Base-by-base conservation (phyloP, 306 rosid species). In the Datisca glomerata region DNA sequence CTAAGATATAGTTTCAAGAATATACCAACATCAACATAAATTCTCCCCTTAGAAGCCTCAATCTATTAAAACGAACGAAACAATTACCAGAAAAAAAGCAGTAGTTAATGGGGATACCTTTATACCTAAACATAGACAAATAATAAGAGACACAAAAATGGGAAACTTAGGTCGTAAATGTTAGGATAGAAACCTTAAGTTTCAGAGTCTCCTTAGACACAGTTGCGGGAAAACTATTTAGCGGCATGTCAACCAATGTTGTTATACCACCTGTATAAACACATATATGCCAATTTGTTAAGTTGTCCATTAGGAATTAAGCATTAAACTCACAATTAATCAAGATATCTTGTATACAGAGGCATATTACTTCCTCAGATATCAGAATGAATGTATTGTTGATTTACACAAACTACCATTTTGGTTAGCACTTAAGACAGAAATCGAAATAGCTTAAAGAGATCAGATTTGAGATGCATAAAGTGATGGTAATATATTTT, bases 231-330 rank as follows among this genome's bases (percentile, higher is more conserved):
- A 72, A 57, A 65, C 46, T 89, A 63, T 89, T 89, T 11, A 89
- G 76, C 63, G 97, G 97, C 97, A 89, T 89, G 63, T 89, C 97
- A 74, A 89, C 73, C 63, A 89, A 72, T 25, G 94, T 80, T 22
- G 97, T 89, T 41, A 89, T 64, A 13, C 97, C 97, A 41, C 97
- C 97, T 89, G 68, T 41, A 40, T 13, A 55, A 72, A 57, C 44
- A 55, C 2, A 64, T 23, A 28, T 43, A 50, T 4, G 16, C 24
- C 66, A 70, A 46, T 35, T 22, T 32, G 49, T 49, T 36, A 25
- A 28, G 45, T 15, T 16, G 56, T 43, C 23, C 27, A 46, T 33
- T 48, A 3, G 21, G 60, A 42, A 43, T 27, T 16, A 45, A 42
- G 56, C 15, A 18, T n/a, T n/a, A n/a, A n/a, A n/a, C n/a, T n/a